Evolutionary conservation across 2,329 filamentous ascomycete genomes (phyloP).

Genomic region (Dendryphion nanum): DNA sequence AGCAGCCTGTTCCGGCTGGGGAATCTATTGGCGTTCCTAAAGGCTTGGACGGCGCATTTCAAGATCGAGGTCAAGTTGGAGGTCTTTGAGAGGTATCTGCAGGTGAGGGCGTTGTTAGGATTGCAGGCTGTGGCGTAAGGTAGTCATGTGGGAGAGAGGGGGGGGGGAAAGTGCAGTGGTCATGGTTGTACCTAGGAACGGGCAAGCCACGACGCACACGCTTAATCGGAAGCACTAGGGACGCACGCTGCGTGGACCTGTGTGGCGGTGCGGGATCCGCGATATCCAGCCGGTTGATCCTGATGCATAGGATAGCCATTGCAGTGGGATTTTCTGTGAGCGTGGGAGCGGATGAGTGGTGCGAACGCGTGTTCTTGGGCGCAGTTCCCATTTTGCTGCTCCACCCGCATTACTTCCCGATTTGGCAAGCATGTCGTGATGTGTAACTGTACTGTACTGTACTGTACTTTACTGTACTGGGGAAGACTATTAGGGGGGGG

Average conservation of each 20-base stretch:
- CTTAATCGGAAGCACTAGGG: not conserved
- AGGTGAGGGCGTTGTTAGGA: slow-evolving; percentile 51
- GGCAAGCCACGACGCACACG: not conserved
- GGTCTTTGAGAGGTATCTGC: slow-evolving; percentile 58
- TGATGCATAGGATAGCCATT: too few relatives aligned
- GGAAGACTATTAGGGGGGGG: too few relatives aligned
- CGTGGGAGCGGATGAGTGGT: too few relatives aligned
- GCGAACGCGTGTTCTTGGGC: too few relatives aligned
- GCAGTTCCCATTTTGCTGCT: too few relatives aligned
- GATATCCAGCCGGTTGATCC: too few relatives aligned
- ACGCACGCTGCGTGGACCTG: not conserved
- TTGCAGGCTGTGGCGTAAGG: too few relatives aligned
- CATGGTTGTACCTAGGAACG: not conserved
- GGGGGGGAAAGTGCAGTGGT: not conserved
- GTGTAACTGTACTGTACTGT: too few relatives aligned
- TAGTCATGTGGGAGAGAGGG: slow-evolving; percentile 10
- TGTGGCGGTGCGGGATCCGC: slow-evolving; percentile 6
- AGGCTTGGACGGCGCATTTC: slow-evolving; percentile 54
- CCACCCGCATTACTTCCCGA: too few relatives aligned
- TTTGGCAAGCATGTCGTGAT: too few relatives aligned
- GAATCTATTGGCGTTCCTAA: slow-evolving; percentile 52
- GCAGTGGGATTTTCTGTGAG: too few relatives aligned
- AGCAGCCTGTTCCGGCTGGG: slow-evolving; percentile 50
- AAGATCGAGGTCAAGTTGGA: slow-evolving; percentile 58
- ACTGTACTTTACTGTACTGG: too few relatives aligned